phyloP scores from a whole-genome alignment of 768 basidiomycete genomes.

The Strobilomyces confusus region DNA sequence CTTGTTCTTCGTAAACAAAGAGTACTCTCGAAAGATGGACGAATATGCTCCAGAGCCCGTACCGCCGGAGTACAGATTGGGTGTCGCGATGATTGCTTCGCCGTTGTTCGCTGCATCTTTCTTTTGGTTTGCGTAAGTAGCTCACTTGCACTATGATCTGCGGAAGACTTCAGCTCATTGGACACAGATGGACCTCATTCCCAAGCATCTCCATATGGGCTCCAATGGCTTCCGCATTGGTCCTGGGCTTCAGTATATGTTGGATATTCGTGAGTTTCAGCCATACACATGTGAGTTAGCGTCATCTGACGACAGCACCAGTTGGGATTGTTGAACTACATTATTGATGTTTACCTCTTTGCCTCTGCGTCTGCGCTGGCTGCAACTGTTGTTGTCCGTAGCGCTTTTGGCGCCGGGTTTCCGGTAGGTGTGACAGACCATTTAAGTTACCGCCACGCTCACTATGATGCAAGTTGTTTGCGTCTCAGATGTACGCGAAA shows the following conservation, averaged over 20 bases:
- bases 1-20: conserved; percentile 44
- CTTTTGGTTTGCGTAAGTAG: conserved; percentile 59
- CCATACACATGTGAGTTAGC: not conserved
- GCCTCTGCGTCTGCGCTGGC: conserved; percentile 57
- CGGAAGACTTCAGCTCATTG: not conserved
- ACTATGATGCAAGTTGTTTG: conserved; percentile 38
- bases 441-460: not conserved
- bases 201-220: conserved; percentile 50
- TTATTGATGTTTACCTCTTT: conserved; percentile 55
- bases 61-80: conserved; percentile 57
- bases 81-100: conserved; percentile 45
- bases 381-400: conserved; percentile 48
- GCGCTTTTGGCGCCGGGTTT: conserved; percentile 50
- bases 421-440: conserved; percentile 24
- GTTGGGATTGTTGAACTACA: conserved; percentile 56
- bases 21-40: conserved; percentile 41
- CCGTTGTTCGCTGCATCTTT: conserved; percentile 51
- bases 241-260: conserved; percentile 51
- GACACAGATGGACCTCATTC: conserved; percentile 53
- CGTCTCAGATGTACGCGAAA: conserved; percentile 48
- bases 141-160: not conserved
- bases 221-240: conserved; percentile 46
- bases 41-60: conserved; percentile 48
- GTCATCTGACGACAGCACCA: conserved; percentile 18
- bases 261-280: conserved; percentile 48